A percentile compares a stretch with the other conserved stretches of the same genome.
These are phyloP conservation scores for Tetramitus jugosus DNA, from an alignment of 208 protist species.

Conservation along the genomic window DNA sequence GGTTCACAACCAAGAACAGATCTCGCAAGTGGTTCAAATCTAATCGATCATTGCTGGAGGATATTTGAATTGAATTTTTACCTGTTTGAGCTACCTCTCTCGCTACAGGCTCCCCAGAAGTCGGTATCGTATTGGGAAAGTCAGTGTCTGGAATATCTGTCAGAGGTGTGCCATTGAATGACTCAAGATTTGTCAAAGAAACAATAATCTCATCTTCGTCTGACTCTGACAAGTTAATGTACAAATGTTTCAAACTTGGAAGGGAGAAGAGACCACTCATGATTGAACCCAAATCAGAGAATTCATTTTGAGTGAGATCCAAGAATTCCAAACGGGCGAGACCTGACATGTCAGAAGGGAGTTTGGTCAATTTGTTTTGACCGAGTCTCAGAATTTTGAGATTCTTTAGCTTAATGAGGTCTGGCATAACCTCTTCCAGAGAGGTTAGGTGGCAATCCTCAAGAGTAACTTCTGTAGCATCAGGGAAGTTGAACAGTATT, in stretches of 20 bases:
- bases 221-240: conserved; percentile 47
- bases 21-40: too few relatives aligned
- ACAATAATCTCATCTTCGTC: conserved; percentile 66
- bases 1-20: too few relatives aligned
- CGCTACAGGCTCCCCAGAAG: too few relatives aligned
- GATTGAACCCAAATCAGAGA: not conserved
- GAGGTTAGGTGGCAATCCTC: not conserved
- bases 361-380: not conserved
- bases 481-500: not conserved
- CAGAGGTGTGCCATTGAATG: conserved; percentile 52
- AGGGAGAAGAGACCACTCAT: conserved; percentile 47
- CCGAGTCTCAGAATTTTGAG: not conserved
- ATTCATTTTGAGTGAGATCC: not conserved
- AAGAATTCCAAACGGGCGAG: not conserved
- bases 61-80: too few relatives aligned
- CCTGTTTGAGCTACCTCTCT: too few relatives aligned
- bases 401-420: not conserved
- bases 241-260: conserved; percentile 43
- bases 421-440: not conserved
- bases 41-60: too few relatives aligned
- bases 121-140: too few relatives aligned
- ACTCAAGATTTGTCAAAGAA: conserved; percentile 44
- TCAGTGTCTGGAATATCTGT: conserved; percentile 15
- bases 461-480: conserved; percentile 5
- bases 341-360: not conserved